These are phyloP conservation scores for Trametopsis cervina DNA, from an alignment of 768 basidiomycete species.

Conservation along the genomic window DNA sequence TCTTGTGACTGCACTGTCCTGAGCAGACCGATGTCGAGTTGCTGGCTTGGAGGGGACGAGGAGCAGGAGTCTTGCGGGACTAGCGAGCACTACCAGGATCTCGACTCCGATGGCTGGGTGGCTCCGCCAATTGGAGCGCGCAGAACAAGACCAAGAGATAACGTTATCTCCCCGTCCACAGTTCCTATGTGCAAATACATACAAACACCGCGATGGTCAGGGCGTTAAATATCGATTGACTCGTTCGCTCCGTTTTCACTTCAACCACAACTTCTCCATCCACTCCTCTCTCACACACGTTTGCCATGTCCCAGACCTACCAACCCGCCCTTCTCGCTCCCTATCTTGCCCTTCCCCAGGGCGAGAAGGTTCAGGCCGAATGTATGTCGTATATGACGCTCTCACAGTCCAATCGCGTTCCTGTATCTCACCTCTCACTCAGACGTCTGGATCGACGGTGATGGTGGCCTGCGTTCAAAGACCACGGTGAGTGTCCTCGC, in stretches of 20 bases:
- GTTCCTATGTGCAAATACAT: conserved; percentile 14
- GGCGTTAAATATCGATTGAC: conserved; percentile 11
- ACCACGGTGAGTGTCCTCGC: conserved; percentile 85
- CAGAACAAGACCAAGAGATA: too few species aligned
- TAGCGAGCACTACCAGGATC: too few species aligned
- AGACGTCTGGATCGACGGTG: conserved; percentile 99
- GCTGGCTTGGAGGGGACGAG: too few species aligned
- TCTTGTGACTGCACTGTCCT: too few species aligned
- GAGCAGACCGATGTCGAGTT: too few species aligned
- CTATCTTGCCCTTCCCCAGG: conserved; percentile 85
- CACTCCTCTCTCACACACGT: conserved; percentile 11
- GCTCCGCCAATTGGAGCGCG: too few species aligned
- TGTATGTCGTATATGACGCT: conserved; percentile 39
- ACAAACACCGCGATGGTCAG: conserved; percentile 15
- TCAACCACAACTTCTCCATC: conserved; percentile 8
- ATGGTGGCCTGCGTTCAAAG: conserved; percentile 91
- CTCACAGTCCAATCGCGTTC: conserved; percentile 4
- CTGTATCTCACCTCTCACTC: conserved; percentile 19
- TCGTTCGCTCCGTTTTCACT: conserved; percentile 7
- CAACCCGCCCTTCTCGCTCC: conserved; percentile 83
- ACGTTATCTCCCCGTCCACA: too few species aligned
- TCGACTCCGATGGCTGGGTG: too few species aligned
- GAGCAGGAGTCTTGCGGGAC: too few species aligned
- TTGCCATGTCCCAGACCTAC: conserved; percentile 54
- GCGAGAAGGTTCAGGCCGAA: conserved; percentile 91